Conservation (phyloP, 495 filamentous ascomycete species). For the Stereocaulon alpinum region DNA sequence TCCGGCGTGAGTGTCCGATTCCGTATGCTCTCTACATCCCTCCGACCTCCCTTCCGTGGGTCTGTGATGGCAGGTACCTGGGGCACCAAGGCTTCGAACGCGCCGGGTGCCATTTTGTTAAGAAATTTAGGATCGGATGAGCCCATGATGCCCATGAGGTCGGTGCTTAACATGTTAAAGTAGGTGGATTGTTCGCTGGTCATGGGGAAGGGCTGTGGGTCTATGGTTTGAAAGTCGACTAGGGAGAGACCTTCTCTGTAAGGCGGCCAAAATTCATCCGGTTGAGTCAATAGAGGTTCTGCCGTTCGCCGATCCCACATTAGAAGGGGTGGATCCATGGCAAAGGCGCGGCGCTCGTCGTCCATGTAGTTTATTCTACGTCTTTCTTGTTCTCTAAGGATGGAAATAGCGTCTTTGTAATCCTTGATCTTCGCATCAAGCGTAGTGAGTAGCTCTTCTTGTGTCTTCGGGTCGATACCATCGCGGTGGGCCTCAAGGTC, state of each 20-base stretch:
- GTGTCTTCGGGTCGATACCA: conserved; percentile 27
- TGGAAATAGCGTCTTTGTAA: conserved; percentile 14
- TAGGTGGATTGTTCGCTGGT: conserved; percentile 6
- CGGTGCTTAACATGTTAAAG: conserved; percentile 13
- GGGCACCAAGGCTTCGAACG: conserved; percentile 25
- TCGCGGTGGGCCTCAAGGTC: conserved; percentile 24
- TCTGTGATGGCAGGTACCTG: conserved; percentile 23
- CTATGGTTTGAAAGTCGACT: conserved; percentile 32
- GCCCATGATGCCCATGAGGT: conserved; percentile 12
- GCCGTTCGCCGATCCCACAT: conserved; percentile 54
- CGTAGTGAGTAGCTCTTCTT: conserved; percentile 18
- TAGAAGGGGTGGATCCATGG: conserved; percentile 38
- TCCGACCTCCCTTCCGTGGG: conserved; percentile 27
- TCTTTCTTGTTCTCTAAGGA: conserved; percentile 21
- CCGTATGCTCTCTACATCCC: conserved; percentile 23
- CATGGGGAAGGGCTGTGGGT: conserved; percentile 28
- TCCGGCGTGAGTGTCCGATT: conserved; percentile 25
- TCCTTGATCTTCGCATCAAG: conserved; percentile 4
- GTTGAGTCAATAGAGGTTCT: conserved; percentile 41
- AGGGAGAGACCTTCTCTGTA: conserved; percentile 22
- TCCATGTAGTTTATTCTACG: conserved; percentile 23
- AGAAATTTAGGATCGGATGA: conserved; percentile 15
- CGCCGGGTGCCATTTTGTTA: conserved; percentile 26
- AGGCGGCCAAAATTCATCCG: conserved; percentile 48
- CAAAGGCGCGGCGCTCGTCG: conserved; percentile 38